Conservation (phyloP, 2,329 filamentous ascomycete species). For the Akanthomyces muscarius region DNA sequence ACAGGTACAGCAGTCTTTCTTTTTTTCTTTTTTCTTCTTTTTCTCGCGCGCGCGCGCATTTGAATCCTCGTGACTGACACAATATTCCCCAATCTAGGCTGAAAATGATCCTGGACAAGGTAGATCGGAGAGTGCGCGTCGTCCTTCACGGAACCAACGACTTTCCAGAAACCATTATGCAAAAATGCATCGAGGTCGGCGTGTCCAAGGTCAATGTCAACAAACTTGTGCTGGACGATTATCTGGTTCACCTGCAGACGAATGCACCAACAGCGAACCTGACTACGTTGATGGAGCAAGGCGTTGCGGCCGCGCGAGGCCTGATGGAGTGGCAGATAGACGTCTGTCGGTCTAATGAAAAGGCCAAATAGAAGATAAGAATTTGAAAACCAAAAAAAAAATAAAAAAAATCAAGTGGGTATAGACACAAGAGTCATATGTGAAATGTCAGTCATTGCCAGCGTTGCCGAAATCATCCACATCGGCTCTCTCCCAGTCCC, state of each 20-base stretch:
- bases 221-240: conserved; percentile 7
- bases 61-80: not conserved
- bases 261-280: conserved; percentile 33
- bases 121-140: not conserved
- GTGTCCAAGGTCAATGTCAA: conserved; percentile 54
- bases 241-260: not conserved
- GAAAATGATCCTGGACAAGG: not conserved
- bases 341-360: conserved; percentile 42
- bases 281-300: conserved; percentile 42
- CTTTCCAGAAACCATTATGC: not conserved
- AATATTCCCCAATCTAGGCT: not conserved
- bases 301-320: conserved; percentile 39
- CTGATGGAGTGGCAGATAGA: conserved; percentile 47
- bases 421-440: not conserved
- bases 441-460: not conserved
- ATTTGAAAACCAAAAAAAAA: not conserved
- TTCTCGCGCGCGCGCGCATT: too few relatives aligned
- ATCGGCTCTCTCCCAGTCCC: conserved; percentile 28
- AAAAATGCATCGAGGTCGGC: not conserved
- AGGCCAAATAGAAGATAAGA: conserved; percentile 26
- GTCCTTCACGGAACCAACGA: conserved; percentile 7
- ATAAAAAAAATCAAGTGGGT: too few relatives aligned
- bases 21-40: too few relatives aligned
- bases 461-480: not conserved
- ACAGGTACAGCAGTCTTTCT: not conserved